Percentiles rank a stretch among this genome's conserved stretches.
Evolutionary conservation across 768 basidiomycete genomes (phyloP).

Genomic region (Pleurotus platypus): DNA sequence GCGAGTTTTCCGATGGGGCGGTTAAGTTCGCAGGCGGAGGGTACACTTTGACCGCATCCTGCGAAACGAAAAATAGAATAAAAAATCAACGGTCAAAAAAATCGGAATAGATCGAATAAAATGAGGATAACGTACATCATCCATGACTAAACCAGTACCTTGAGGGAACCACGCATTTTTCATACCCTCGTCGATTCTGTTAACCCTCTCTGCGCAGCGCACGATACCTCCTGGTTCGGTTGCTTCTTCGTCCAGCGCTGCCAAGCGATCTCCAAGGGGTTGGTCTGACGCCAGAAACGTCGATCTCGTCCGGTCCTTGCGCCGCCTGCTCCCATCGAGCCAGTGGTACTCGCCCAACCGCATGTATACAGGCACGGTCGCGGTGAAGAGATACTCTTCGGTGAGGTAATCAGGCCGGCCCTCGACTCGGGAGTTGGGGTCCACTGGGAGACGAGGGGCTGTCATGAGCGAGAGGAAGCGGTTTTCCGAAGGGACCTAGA

Average conservation of each 20-base stretch:
- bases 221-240: not conserved
- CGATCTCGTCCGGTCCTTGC: too few relatives aligned
- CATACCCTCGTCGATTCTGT: slow-evolving; percentile 29
- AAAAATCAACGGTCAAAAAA: slow-evolving; percentile 7
- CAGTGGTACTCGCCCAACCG: slow-evolving; percentile 52
- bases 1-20: too few relatives aligned
- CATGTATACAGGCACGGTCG: slow-evolving; percentile 53
- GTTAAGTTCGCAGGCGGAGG: not conserved
- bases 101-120: not conserved
- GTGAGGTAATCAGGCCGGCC: slow-evolving; percentile 9
- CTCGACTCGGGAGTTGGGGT: slow-evolving; percentile 1
- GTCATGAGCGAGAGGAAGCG: slow-evolving; percentile 24
- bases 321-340: slow-evolving; percentile 11
- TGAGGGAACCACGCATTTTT: slow-evolving; percentile 37
- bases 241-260: slow-evolving; percentile 26
- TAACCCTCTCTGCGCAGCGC: not conserved
- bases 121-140: not conserved
- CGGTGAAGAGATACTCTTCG: slow-evolving; percentile 18
- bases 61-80: not conserved
- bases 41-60: not conserved
- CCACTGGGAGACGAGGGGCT: slow-evolving; percentile 17
- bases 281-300: not conserved
- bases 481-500: slow-evolving; percentile 28
- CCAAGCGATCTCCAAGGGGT: not conserved
- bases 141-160: slow-evolving; percentile 14